These are phyloP conservation scores for Hypoxylon sp. DNA, from an alignment of 2,329 filamentous ascomycete species.

Conservation along the genomic window DNA sequence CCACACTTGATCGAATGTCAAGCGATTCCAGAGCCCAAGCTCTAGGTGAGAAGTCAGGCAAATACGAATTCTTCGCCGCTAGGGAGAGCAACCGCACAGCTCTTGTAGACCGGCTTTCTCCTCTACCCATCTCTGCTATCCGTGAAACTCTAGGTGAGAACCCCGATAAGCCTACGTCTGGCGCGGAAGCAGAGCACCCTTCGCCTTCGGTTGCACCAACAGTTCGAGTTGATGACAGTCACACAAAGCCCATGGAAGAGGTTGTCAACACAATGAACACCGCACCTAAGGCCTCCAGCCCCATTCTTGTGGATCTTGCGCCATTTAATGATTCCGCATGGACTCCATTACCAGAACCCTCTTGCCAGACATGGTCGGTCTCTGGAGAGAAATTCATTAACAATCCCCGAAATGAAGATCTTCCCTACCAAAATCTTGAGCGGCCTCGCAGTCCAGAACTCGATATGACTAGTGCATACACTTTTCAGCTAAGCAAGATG, in stretches of 20 bases:
- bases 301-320: slow-evolving; percentile 7
- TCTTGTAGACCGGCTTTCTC: slow-evolving; percentile 21
- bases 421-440: slow-evolving; percentile 17
- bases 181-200: not conserved
- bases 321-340: slow-evolving; percentile 39
- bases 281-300: not conserved
- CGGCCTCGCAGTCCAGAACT: slow-evolving; percentile 45
- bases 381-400: slow-evolving; percentile 57
- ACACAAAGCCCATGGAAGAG: slow-evolving; percentile 13
- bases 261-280: not conserved
- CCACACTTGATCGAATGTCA: slow-evolving; percentile 50
- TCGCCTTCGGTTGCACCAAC: not conserved
- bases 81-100: slow-evolving; percentile 57
- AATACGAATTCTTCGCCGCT: slow-evolving; percentile 59
- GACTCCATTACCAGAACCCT: slow-evolving; percentile 20
- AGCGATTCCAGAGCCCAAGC: slow-evolving; percentile 50
- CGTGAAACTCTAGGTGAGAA: slow-evolving; percentile 38
- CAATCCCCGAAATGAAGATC: slow-evolving; percentile 41
- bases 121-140: slow-evolving; percentile 36
- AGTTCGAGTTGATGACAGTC: not conserved
- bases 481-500: slow-evolving; percentile 53
- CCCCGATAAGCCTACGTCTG: not conserved
- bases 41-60: slow-evolving; percentile 58
- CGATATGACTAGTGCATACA: slow-evolving; percentile 56
- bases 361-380: slow-evolving; percentile 44